phyloP scores from a whole-genome alignment of 2,329 filamentous ascomycete species.

The Pyricularia pennisetigena region DNA sequence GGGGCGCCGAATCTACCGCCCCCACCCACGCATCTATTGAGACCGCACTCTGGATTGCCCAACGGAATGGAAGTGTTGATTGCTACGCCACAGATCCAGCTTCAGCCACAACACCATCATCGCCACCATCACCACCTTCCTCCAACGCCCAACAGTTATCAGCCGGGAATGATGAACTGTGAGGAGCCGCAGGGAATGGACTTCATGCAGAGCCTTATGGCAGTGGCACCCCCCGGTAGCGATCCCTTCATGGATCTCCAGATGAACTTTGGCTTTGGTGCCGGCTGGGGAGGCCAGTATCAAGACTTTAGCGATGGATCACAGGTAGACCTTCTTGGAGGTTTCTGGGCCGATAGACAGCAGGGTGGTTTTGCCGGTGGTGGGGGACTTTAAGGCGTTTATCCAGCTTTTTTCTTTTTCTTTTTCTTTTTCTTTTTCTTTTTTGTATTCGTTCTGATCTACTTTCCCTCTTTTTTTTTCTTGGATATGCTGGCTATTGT shows the following conservation, averaged over 20 bases:
- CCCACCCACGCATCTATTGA: background rate
- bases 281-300: constrained; percentile 53
- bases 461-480: too few species aligned
- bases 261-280: constrained; percentile 56
- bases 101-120: constrained; percentile 18
- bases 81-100: background rate
- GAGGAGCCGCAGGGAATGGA: constrained; percentile 44
- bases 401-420: background rate
- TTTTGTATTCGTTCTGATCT: background rate
- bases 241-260: constrained; percentile 27
- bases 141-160: constrained; percentile 8
- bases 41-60: background rate
- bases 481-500: background rate
- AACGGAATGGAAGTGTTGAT: background rate
- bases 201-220: constrained; percentile 36
- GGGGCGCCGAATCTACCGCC: background rate
- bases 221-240: constrained; percentile 13
- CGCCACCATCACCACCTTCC: constrained; percentile 19
- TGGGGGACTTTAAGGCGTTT: constrained; percentile 7
- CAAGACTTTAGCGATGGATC: constrained; percentile 52
- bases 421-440: too few species aligned
- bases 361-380: constrained; percentile 23
- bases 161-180: constrained; percentile 23
- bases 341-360: constrained; percentile 60
- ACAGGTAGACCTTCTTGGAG: constrained; percentile 60